phyloP scores from a whole-genome alignment of 306 rosid species.

The Fagus crenata region DNA sequence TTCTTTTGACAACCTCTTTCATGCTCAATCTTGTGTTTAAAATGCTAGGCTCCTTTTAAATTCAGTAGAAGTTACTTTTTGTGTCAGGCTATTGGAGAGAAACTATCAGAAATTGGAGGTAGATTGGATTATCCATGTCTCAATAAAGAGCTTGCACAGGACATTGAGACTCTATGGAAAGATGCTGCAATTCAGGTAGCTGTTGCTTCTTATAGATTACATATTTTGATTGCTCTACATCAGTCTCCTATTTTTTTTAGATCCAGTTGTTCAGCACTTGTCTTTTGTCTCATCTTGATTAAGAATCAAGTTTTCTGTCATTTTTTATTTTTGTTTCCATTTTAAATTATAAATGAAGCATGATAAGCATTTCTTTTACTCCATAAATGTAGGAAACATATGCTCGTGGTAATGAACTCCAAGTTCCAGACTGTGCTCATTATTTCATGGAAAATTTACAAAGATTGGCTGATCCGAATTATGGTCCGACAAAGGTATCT shows the following conservation, averaged over 20 bases:
- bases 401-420: slow-evolving; percentile 88
- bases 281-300: slow-evolving; percentile 5
- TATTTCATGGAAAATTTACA: slow-evolving; percentile 93
- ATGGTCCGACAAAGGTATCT: slow-evolving; percentile 90
- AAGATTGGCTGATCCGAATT: slow-evolving; percentile 72
- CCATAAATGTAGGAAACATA: slow-evolving; percentile 72
- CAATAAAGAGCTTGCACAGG: slow-evolving; percentile 78
- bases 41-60: slow-evolving; percentile 13
- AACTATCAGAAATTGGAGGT: slow-evolving; percentile 78
- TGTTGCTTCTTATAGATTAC: slow-evolving; percentile 25
- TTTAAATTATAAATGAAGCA: slow-evolving; percentile 3
- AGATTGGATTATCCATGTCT: slow-evolving; percentile 82
- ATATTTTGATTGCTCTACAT: slow-evolving; percentile 17
- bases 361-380: slow-evolving; percentile 10
- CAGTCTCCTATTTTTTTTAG: slow-evolving; percentile 7
- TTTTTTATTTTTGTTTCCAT: neutral
- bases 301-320: neutral
- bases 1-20: neutral
- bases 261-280: neutral
- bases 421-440: slow-evolving; percentile 92
- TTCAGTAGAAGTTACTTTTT: slow-evolving; percentile 17
- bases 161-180: slow-evolving; percentile 81
- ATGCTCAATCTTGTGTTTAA: neutral
- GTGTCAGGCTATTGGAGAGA: slow-evolving; percentile 76
- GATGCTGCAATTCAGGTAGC: slow-evolving; percentile 91